Conservation (phyloP, 2,329 filamentous ascomycete genomes). For the Colletotrichum tamarilloi region DNA sequence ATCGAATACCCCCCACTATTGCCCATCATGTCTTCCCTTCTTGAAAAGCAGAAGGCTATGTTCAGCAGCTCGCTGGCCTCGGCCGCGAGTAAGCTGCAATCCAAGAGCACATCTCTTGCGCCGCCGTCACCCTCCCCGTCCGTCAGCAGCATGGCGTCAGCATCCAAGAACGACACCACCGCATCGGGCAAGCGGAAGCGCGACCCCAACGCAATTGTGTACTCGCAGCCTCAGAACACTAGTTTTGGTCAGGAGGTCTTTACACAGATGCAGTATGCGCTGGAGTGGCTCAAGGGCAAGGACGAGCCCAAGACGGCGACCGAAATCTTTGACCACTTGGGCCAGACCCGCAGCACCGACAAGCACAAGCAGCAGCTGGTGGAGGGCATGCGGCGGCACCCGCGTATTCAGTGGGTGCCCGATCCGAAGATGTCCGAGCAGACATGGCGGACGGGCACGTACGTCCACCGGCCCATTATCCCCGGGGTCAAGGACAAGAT, state of each 20-base stretch:
- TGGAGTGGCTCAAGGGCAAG: slow-evolving; percentile 82
- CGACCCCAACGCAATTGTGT: slow-evolving; percentile 67
- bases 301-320: slow-evolving; percentile 75
- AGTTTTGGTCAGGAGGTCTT: slow-evolving; percentile 83
- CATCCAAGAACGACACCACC: slow-evolving; percentile 66
- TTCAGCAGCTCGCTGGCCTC: slow-evolving; percentile 72
- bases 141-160: slow-evolving; percentile 60
- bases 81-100: slow-evolving; percentile 71
- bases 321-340: slow-evolving; percentile 85
- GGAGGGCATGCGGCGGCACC: slow-evolving; percentile 74
- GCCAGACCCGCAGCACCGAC: slow-evolving; percentile 72
- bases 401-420: slow-evolving; percentile 67
- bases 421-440: slow-evolving; percentile 72
- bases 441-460: slow-evolving; percentile 77
- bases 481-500: slow-evolving; percentile 80
- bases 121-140: slow-evolving; percentile 73
- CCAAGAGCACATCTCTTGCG: slow-evolving; percentile 60
- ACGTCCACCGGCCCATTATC: slow-evolving; percentile 85
- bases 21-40: slow-evolving; percentile 67
- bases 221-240: slow-evolving; percentile 81
- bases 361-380: slow-evolving; percentile 73
- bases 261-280: slow-evolving; percentile 88
- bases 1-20: not conserved
- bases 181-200: slow-evolving; percentile 72
- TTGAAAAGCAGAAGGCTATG: slow-evolving; percentile 73